Evolutionary conservation across 2,329 filamentous ascomycete genomes (phyloP).

Genomic region (Ascochyta koolunga): DNA sequence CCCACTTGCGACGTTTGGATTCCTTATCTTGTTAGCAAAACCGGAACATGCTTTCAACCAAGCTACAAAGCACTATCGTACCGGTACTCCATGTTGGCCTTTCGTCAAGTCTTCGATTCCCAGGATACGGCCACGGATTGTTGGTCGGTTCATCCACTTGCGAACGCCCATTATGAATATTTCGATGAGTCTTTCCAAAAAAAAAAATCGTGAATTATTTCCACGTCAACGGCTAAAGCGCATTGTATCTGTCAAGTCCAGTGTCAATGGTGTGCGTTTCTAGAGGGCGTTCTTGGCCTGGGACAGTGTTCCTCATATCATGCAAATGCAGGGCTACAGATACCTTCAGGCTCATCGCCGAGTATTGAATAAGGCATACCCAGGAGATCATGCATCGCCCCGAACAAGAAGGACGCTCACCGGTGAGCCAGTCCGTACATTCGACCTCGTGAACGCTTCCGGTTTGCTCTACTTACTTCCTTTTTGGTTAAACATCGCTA

Average conservation of each 20-base stretch:
- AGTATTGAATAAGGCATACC: background rate
- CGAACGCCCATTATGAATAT: slow-evolving; percentile 31
- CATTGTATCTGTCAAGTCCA: background rate
- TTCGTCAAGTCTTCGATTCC: slow-evolving; percentile 41
- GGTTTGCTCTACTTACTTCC: background rate
- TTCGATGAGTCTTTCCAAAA: too few relatives aligned
- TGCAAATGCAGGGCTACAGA: background rate
- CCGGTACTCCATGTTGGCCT: slow-evolving; percentile 41
- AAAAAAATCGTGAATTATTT: too few relatives aligned
- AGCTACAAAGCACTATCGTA: slow-evolving; percentile 10
- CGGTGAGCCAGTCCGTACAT: slow-evolving; percentile 20
- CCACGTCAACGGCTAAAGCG: too few relatives aligned
- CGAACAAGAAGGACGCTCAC: slow-evolving; percentile 3
- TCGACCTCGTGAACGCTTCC: background rate
- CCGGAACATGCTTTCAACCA: background rate
- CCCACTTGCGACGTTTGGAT: slow-evolving; percentile 39
- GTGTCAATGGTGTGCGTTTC: background rate
- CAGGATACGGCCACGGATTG: slow-evolving; percentile 29
- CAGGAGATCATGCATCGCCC: slow-evolving; percentile 12
- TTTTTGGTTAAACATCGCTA: background rate
- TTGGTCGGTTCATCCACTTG: slow-evolving; percentile 40
- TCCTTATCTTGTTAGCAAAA: slow-evolving; percentile 22
- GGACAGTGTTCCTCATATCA: background rate
- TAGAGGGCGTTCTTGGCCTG: background rate
- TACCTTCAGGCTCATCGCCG: slow-evolving; percentile 25